These are phyloP conservation scores for Pseudoscleropodium purum DNA, from an alignment of 225 moss, liverwort and hornwort species.

Conservation along the genomic window DNA sequence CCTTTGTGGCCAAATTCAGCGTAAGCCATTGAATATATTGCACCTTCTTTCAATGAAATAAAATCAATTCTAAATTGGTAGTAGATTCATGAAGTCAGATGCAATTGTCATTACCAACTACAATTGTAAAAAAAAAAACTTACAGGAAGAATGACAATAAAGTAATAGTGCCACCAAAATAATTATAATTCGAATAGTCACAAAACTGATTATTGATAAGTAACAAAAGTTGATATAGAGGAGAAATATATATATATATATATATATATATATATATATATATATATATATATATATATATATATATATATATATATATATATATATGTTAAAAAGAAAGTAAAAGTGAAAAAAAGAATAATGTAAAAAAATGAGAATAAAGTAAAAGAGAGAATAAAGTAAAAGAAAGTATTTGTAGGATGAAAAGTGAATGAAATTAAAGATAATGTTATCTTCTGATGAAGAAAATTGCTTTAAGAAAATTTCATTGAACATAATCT, in stretches of 20 bases:
- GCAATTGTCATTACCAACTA: neutral
- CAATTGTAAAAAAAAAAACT: no score
- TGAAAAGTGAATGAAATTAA: neutral
- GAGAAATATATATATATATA: no score
- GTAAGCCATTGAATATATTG: neutral
- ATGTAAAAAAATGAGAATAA: neutral
- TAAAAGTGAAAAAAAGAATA: neutral
- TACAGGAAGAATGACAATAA: neutral
- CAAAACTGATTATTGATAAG: neutral
- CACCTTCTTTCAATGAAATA: neutral
- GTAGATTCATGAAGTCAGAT: neutral
- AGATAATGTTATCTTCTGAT: neutral
- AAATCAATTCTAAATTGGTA: neutral
- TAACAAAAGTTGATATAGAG: neutral
- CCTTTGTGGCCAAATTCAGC: neutral
- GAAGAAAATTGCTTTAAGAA: neutral
- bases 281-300: no score
- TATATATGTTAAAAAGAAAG: neutral
- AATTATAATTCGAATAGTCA: neutral
- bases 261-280: no score
- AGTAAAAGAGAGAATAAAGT: neutral
- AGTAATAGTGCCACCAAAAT: neutral
- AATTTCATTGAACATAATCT: neutral
- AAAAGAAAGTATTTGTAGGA: neutral
- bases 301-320: no score